Evolutionary conservation across 1,284 basidiomycete species (phyloP).

Genomic region (Dichomitus squalens): DNA sequence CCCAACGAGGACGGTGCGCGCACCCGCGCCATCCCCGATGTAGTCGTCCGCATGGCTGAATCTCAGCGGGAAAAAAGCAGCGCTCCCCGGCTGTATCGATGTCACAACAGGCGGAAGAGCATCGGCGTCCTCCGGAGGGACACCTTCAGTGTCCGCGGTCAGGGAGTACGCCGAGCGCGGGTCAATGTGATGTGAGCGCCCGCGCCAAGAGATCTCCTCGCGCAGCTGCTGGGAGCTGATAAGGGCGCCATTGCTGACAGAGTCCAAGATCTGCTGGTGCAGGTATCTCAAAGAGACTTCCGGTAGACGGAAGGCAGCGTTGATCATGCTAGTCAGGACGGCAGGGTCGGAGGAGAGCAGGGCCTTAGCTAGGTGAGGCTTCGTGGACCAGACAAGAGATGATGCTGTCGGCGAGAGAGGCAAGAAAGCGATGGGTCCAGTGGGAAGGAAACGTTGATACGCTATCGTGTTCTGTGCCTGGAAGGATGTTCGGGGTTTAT

Average conservation of each 20-base stretch:
- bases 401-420: constrained; percentile 79
- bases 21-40: constrained; percentile 67
- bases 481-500: constrained; percentile 61
- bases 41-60: constrained; percentile 90
- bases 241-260: constrained; percentile 43
- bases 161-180: constrained; percentile 65
- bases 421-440: constrained; percentile 94
- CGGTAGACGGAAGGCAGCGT: constrained; percentile 90
- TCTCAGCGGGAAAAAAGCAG: constrained; percentile 90
- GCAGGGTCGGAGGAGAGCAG: constrained; percentile 70
- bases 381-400: constrained; percentile 96
- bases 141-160: constrained; percentile 42
- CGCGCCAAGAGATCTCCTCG: constrained; percentile 70
- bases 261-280: constrained; percentile 62
- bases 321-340: constrained; percentile 79
- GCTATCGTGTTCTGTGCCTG: constrained; percentile 77
- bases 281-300: constrained; percentile 75
- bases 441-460: constrained; percentile 95
- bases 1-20: constrained; percentile 87
- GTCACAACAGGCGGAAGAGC: constrained; percentile 77
- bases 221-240: constrained; percentile 49
- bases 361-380: constrained; percentile 74
- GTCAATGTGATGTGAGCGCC: constrained; percentile 66
- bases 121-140: constrained; percentile 66
- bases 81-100: constrained; percentile 72